Evolutionary conservation across 768 basidiomycete species (phyloP).

Genomic region (Paxillus rubicundulus): DNA sequence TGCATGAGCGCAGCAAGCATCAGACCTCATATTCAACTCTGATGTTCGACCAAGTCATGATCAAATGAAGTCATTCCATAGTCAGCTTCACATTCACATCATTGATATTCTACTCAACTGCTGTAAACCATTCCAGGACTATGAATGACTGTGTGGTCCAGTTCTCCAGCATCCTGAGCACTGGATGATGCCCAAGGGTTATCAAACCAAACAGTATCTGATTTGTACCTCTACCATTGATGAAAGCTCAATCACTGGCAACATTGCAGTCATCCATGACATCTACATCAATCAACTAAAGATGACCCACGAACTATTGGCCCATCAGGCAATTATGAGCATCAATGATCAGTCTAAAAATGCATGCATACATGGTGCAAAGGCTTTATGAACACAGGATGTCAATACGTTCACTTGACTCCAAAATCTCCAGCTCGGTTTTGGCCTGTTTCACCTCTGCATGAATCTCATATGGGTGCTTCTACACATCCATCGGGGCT

Average conservation of each 20-base stretch:
- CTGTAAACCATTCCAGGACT: background rate
- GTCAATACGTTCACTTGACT: slow-evolving; percentile 21
- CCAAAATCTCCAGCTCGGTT: slow-evolving; percentile 23
- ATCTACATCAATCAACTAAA: slow-evolving; percentile 1
- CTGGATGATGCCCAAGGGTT: background rate
- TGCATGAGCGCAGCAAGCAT: background rate
- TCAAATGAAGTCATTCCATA: background rate
- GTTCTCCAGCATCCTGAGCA: background rate
- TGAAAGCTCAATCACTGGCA: slow-evolving; percentile 4
- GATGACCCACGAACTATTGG: slow-evolving; percentile 6
- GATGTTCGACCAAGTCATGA: background rate
- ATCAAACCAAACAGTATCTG: background rate
- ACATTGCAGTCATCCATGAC: background rate
- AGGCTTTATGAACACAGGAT: slow-evolving; percentile 16
- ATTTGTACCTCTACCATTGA: slow-evolving; percentile 4
- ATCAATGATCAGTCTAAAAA: slow-evolving; percentile 29
- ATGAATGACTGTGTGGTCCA: background rate
- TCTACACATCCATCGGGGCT: slow-evolving; percentile 29
- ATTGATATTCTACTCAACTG: background rate
- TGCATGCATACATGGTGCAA: slow-evolving; percentile 15
- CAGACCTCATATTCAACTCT: background rate
- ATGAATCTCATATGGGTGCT: slow-evolving; percentile 37
- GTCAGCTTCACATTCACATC: background rate
- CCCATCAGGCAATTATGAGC: slow-evolving; percentile 17
- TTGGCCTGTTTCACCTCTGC: slow-evolving; percentile 34